Base-by-base conservation (phyloP, 345 rosid genomes). In the Combretum micranthum region DNA sequence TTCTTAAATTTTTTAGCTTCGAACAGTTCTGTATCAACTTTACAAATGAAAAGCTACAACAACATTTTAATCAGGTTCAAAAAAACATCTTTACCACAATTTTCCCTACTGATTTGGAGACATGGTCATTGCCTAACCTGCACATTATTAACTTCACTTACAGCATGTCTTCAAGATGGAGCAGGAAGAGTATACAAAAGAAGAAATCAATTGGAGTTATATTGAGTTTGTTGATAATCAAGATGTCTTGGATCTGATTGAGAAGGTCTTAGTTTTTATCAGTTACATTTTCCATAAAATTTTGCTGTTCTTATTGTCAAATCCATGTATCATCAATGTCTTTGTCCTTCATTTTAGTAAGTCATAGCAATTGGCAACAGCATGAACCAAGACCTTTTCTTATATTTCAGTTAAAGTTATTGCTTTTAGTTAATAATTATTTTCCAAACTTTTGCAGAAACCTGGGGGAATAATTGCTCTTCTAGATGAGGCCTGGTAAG, bases 91-190 rank as follows among this genome's bases (percentile, higher is more conserved):
- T 32, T 7, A 32, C 9, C 39, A 32, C 10, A 32, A 7, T 32
- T 32, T 32, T 32, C 9, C 9, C 10, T 32, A 32, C 39, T 32
- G 9, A 32, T 32, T 32, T 32, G 5, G 39, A 32, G 39, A 4
- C 17, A 60, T 56, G 48, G 49, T 57, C 39, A 44, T 52, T 7
- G 13, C 57, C 60, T 58, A 50, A 42, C 61, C 69, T 74, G 53
- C 57, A 16, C 43, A 25, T 54, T 61, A 63, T 55, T 50, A 57
- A 46, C 47, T 67, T 73, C n/a, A n/a, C n/a, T n/a, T 57, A 68
- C 92, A 93, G 97, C 96, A 93, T 65, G 99, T 93, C 66, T 93
- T 93, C 71, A 93, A 93, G 82, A 93, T 87, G 99, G 99, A 93
- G 70, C 99, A 93, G 71, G 97, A 93, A 73, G 99, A 93, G 64